Percentiles rank a stretch among this genome's conserved stretches.
These are phyloP conservation scores for Plasmopara muralis DNA, from an alignment of 352 stramenopile genomes.

Conservation along the genomic window DNA sequence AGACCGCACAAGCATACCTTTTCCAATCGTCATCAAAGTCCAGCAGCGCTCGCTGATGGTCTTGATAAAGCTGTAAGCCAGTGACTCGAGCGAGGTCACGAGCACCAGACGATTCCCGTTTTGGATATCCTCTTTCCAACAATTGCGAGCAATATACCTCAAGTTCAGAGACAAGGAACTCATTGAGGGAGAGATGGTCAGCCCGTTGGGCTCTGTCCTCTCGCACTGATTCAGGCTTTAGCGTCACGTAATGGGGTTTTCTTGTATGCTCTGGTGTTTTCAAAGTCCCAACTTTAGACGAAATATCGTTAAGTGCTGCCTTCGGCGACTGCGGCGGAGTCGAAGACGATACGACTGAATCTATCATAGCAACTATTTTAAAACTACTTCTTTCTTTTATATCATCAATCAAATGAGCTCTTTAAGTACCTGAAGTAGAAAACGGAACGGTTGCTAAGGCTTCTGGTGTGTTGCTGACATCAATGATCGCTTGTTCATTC, in stretches of 20 bases:
- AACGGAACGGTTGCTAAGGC: neutral
- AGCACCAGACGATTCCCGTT: constrained; percentile 10
- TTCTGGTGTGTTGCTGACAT: neutral
- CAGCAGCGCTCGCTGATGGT: constrained; percentile 39
- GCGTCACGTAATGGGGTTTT: constrained; percentile 2
- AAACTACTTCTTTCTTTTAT: neutral
- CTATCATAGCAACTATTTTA: constrained; percentile 1
- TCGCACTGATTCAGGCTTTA: constrained; percentile 14
- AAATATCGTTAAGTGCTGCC: constrained; percentile 15
- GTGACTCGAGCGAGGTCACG: constrained; percentile 31
- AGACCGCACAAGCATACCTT: constrained; percentile 19
- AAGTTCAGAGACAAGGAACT: constrained; percentile 44
- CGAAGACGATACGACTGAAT: constrained; percentile 7
- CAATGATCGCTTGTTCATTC: constrained; percentile 3
- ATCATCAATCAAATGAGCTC: neutral
- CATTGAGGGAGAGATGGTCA: constrained; percentile 38
- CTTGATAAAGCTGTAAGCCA: constrained; percentile 37
- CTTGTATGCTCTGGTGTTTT: constrained; percentile 19
- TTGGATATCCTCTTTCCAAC: constrained; percentile 8
- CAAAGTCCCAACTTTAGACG: constrained; percentile 17
- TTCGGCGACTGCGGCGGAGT: constrained; percentile 21
- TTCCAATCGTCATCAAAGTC: constrained; percentile 52
- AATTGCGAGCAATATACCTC: constrained; percentile 36
- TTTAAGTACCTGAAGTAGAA: neutral
- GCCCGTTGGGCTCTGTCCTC: constrained; percentile 19